These are phyloP conservation scores for Aureobasidium zeae DNA, from an alignment of 2,329 filamentous ascomycete species.

Conservation along the genomic window DNA sequence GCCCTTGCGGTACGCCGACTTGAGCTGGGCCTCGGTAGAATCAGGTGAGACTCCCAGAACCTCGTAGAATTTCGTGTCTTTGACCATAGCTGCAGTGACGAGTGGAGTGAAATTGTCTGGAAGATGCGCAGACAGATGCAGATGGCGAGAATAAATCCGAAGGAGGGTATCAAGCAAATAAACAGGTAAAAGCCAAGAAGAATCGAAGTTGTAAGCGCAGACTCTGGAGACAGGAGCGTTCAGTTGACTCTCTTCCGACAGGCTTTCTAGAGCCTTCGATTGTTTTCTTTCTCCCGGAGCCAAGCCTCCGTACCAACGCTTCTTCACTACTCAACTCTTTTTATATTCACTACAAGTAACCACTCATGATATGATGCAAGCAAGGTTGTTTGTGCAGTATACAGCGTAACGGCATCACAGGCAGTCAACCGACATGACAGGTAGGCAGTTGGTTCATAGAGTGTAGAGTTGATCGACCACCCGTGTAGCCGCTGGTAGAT, in stretches of 20 bases:
- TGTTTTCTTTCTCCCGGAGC: slow-evolving; percentile 8
- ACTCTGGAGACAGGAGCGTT: slow-evolving; percentile 8
- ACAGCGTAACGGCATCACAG: too few relatives aligned
- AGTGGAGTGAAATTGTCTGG: not conserved
- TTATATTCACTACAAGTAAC: too few relatives aligned
- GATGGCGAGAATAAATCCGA: not conserved
- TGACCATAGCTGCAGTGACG: slow-evolving; percentile 53
- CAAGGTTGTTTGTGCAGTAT: too few relatives aligned
- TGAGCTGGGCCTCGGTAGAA: slow-evolving; percentile 77
- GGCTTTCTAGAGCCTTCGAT: slow-evolving; percentile 13
- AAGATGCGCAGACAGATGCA: not conserved
- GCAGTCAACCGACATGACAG: too few relatives aligned
- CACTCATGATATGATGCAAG: too few relatives aligned
- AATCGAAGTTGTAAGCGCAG: slow-evolving; percentile 13
- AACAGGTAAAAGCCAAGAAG: slow-evolving; percentile 12
- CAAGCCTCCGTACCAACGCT: slow-evolving; percentile 1
- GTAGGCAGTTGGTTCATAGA: too few relatives aligned
- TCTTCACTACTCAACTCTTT: not conserved
- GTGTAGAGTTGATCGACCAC: too few relatives aligned
- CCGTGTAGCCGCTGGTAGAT: too few relatives aligned
- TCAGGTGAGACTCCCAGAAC: slow-evolving; percentile 67
- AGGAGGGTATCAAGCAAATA: slow-evolving; percentile 14
- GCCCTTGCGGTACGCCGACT: slow-evolving; percentile 78
- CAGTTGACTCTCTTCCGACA: slow-evolving; percentile 6
- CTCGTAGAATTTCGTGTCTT: slow-evolving; percentile 73